Evolutionary conservation across 2,329 filamentous ascomycete species (phyloP).

Genomic region (Aureobasidium zeae): DNA sequence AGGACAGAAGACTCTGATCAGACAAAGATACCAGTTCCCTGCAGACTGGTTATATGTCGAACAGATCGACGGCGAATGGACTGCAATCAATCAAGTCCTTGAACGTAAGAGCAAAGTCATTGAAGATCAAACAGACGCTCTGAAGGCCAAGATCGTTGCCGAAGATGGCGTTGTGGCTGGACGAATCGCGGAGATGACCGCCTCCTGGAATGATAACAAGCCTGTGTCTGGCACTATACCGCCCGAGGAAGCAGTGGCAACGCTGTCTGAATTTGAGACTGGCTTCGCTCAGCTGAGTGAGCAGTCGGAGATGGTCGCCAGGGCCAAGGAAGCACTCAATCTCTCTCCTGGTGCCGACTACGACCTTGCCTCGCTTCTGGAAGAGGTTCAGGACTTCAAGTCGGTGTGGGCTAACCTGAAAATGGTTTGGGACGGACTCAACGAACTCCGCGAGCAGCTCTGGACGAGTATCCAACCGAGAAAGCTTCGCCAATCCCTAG

Average conservation of each 20-base stretch:
- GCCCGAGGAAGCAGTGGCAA: conserved; percentile 77
- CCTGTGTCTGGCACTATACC: conserved; percentile 91
- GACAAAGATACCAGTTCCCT: conserved; percentile 89
- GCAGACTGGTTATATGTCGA: conserved; percentile 92
- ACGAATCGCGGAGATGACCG: conserved; percentile 75
- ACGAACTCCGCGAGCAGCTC: conserved; percentile 81
- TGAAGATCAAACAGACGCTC: conserved; percentile 87
- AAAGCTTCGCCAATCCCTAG: conserved; percentile 81
- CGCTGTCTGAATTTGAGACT: conserved; percentile 70
- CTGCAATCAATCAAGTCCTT: conserved; percentile 82
- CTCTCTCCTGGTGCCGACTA: conserved; percentile 72
- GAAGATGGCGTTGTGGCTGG: conserved; percentile 87
- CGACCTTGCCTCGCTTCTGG: conserved; percentile 73
- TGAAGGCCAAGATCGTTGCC: conserved; percentile 87
- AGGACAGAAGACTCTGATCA: conserved; percentile 81
- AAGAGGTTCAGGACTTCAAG: conserved; percentile 97
- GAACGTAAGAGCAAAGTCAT: conserved; percentile 90
- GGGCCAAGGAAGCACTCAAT: conserved; percentile 93
- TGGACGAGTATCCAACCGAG: conserved; percentile 95
- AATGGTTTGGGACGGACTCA: conserved; percentile 92
- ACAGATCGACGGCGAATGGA: conserved; percentile 94
- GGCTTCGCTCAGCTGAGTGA: conserved; percentile 77
- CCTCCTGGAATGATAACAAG: conserved; percentile 92
- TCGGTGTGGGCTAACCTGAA: conserved; percentile 95
- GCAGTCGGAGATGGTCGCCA: conserved; percentile 87